Base-by-base conservation (phyloP, 148 eudicot genomes). In the Rhododendron simsii region DNA sequence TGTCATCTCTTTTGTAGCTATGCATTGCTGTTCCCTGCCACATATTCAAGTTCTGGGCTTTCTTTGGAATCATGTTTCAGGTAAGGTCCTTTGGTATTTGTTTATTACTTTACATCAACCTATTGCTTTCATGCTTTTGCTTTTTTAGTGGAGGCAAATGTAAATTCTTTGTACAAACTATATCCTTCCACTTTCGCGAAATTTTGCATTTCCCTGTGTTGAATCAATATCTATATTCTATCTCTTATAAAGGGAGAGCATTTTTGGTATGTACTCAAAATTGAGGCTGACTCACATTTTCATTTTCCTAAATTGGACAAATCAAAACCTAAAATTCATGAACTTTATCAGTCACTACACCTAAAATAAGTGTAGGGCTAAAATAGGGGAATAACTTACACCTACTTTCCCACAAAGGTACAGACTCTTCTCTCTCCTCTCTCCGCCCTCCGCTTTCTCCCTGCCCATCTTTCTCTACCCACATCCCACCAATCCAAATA, bases 1-100 rank as follows among this genome's bases (percentile, higher is more conserved):
- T 10, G 71, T 63, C 71, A 67, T 81, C 30, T 85, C 87, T 71
- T 85, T 63, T 80, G 87, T 93, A 96, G 99, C 88, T 96, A 44
- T 95, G 99, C 86, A 94, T 96, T 86, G 98, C 98, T 71, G 98
- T 96, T 83, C 99, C 98, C 84, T 96, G 98, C 90, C 98, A 94
- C 73, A 94, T 95, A 51, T 96, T 96, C 92, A 95, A 93, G 87
- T 93, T 94, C 83, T 96, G 99, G 99, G 99, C 99, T 81, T 96
- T 96, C 88, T 86, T 94, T 47, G 95, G 98, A 53, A 96, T 96
- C 80, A 94, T 96, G 99, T 90, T 93, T 87, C 98, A 96, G 99
- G 99, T 95, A 92, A 82, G 41, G 30, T 88, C 53, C 41, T 78
- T 50, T 30, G 7, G 41, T 57, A 47, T 45, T 57, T 82, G 30